A percentile compares a stretch with the other conserved stretches of the same genome.
These are phyloP conservation scores for Saccharomycopsis crataegensis DNA, from an alignment of 1,139 yeast species.

Conservation along the genomic window DNA sequence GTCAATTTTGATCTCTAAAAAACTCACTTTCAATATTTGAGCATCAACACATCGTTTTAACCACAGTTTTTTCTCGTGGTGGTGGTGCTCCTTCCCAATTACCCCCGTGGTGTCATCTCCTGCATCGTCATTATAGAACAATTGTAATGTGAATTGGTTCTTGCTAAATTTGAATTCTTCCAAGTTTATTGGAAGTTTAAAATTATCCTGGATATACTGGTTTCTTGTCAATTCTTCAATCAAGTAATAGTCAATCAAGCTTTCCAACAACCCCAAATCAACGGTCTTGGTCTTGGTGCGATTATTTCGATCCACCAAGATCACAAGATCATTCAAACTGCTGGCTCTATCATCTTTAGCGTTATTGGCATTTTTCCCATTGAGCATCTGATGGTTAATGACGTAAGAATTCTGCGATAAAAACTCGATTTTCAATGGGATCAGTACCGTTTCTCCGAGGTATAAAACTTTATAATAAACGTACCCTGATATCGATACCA, in stretches of 20 bases:
- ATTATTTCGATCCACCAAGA: too few relatives aligned
- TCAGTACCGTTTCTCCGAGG: too few relatives aligned
- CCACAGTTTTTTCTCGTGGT: background rate
- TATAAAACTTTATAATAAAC: too few relatives aligned
- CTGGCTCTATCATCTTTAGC: too few relatives aligned
- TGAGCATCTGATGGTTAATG: background rate
- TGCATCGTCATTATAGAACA: too few relatives aligned
- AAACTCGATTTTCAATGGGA: too few relatives aligned
- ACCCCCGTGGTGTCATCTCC: too few relatives aligned
- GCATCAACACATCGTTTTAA: background rate
- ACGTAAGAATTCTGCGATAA: too few relatives aligned
- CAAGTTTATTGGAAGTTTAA: slow-evolving; percentile 8
- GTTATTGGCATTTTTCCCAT: background rate
- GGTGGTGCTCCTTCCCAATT: background rate
- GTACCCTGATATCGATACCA: too few relatives aligned
- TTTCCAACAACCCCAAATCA: slow-evolving; percentile 6
- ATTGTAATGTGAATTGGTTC: background rate
- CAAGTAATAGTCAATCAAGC: slow-evolving; percentile 12
- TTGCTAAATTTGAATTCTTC: slow-evolving; percentile 3
- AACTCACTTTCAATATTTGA: background rate
- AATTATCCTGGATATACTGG: background rate
- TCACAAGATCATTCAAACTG: too few relatives aligned
- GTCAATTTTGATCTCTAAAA: too few relatives aligned
- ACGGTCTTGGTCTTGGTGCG: background rate
- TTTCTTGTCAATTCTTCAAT: slow-evolving; percentile 3